Evolutionary conservation across 106 monocot species (phyloP).

Genomic region (Dendrobium catenatum): DNA sequence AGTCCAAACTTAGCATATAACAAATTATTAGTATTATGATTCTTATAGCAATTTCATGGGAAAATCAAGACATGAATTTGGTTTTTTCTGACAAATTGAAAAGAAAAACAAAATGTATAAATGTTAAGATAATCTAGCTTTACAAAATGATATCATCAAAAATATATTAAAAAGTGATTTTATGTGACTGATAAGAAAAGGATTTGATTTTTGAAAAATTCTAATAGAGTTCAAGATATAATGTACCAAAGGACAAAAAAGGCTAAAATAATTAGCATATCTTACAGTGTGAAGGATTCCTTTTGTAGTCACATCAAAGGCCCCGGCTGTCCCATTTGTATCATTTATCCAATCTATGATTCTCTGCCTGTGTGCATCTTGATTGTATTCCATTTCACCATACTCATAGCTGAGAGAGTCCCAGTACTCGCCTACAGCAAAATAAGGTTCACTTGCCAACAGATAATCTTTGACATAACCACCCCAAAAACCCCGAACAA

Average conservation of each 20-base stretch:
- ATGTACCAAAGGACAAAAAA: background rate
- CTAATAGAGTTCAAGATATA: background rate
- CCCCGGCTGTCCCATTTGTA: constrained; percentile 80
- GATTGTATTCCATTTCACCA: constrained; percentile 88
- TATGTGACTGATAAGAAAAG: background rate
- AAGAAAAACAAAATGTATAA: background rate
- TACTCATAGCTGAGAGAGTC: constrained; percentile 95
- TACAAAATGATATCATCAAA: background rate
- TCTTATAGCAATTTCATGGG: background rate
- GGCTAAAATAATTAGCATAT: background rate
- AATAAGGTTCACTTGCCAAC: constrained; percentile 76
- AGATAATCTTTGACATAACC: constrained; percentile 97
- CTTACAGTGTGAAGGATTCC: constrained; percentile 92
- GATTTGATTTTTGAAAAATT: background rate
- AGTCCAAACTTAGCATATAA: background rate
- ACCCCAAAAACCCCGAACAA: constrained; percentile 95
- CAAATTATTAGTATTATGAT: background rate
- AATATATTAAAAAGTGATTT: constrained; percentile 2
- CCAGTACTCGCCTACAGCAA: constrained; percentile 96
- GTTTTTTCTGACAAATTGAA: background rate
- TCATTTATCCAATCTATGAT: constrained; percentile 98
- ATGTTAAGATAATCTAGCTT: background rate
- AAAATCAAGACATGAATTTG: background rate
- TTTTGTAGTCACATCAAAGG: constrained; percentile 97
- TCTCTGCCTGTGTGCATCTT: constrained; percentile 96